Evolutionary conservation across 495 filamentous ascomycete genomes (phyloP).

Genomic region (Penicillium lagena): DNA sequence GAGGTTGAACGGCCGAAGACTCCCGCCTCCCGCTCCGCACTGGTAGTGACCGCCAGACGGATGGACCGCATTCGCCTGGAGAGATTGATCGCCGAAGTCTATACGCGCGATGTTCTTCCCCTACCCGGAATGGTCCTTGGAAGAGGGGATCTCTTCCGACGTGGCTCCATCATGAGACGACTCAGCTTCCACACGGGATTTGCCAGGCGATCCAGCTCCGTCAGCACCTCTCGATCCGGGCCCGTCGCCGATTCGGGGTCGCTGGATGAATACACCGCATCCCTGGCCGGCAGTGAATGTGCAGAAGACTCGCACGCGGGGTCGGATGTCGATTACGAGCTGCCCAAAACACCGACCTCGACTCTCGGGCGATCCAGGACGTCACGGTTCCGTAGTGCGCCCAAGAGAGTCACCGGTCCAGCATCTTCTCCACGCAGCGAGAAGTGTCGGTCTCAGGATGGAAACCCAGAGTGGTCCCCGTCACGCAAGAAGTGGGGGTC

Average conservation of each 20-base stretch:
- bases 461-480: conserved; percentile 6
- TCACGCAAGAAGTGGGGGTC: conserved; percentile 20
- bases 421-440: conserved; percentile 13
- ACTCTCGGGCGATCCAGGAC: conserved; percentile 10
- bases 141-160: conserved; percentile 54
- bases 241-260: conserved; percentile 7
- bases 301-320: conserved; percentile 6
- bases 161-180: conserved; percentile 75
- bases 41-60: conserved; percentile 53
- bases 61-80: conserved; percentile 76
- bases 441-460: conserved; percentile 12
- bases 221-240: conserved; percentile 11
- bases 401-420: conserved; percentile 5
- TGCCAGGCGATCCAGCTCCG: conserved; percentile 26
- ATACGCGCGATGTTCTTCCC: conserved; percentile 76
- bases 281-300: neutral
- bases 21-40: conserved; percentile 10
- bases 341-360: conserved; percentile 11
- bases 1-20: conserved; percentile 29
- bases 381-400: conserved; percentile 8
- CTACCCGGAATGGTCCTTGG: conserved; percentile 76
- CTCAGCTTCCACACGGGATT: conserved; percentile 47
- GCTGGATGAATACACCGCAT: conserved; percentile 5
- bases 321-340: conserved; percentile 3
- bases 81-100: conserved; percentile 66